Percentiles rank a stretch among this genome's conserved stretches.
phyloP scores from a whole-genome alignment of 2,329 filamentous ascomycete species.

The Fusarium vanettenii region DNA sequence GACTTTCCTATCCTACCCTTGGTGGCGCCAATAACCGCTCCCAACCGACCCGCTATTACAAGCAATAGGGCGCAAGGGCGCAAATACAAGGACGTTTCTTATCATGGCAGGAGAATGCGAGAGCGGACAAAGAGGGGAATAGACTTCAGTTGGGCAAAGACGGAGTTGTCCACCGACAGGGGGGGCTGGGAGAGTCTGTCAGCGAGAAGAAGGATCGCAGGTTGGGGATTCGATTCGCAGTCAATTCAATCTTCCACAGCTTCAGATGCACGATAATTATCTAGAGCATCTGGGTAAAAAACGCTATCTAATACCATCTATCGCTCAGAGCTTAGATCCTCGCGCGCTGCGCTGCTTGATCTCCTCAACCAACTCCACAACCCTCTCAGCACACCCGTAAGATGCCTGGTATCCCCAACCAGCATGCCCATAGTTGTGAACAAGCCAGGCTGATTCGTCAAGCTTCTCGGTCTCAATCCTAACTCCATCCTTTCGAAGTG shows the following conservation, averaged over 20 bases:
- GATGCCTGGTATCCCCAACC: not conserved
- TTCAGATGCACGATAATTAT: not conserved
- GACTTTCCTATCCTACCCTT: not conserved
- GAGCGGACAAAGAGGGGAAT: not conserved
- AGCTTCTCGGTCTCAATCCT: slow-evolving; percentile 72
- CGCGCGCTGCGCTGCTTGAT: not conserved
- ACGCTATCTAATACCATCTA: not conserved
- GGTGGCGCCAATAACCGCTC: not conserved
- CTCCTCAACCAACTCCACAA: not conserved
- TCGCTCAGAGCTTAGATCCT: not conserved
- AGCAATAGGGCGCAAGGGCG: not conserved
- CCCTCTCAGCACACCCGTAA: not conserved
- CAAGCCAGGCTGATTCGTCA: slow-evolving; percentile 66
- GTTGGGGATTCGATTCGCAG: not conserved
- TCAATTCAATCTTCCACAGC: not conserved
- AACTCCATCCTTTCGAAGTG: slow-evolving; percentile 77
- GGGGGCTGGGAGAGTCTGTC: not conserved
- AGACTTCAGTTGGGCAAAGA: not conserved
- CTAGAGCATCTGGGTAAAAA: not conserved
- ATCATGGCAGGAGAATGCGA: not conserved
- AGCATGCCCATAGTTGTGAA: slow-evolving; percentile 76
- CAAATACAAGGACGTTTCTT: not conserved
- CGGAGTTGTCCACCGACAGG: not conserved
- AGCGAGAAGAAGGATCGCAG: not conserved
- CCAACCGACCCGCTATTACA: not conserved